A percentile compares a stretch with the other conserved stretches of the same genome.
phyloP scores from a whole-genome alignment of 1,284 basidiomycete species.

The Moniliella sp. region DNA sequence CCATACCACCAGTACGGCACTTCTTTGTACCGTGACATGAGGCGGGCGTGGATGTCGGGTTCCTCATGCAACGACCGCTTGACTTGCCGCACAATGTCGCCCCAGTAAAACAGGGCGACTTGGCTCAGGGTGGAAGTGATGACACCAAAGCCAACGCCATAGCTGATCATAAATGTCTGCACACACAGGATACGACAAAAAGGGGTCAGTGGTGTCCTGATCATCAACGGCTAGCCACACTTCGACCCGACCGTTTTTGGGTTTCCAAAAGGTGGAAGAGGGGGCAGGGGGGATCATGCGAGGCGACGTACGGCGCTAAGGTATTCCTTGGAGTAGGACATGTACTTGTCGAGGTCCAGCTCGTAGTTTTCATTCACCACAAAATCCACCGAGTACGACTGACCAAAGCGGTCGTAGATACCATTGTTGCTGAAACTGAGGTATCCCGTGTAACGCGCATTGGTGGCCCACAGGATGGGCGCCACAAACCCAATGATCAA shows the following conservation, averaged over 20 bases:
- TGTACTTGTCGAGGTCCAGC: constrained; percentile 12
- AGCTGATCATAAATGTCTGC: constrained; percentile 44
- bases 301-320: constrained; percentile 39
- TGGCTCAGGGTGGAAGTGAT: constrained; percentile 55
- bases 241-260: too few species aligned
- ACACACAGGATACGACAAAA: too few species aligned
- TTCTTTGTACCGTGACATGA: constrained; percentile 60
- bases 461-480: constrained; percentile 73
- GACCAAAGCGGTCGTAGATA: constrained; percentile 62
- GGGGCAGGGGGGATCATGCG: too few species aligned
- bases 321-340: constrained; percentile 19
- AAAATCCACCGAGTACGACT: constrained; percentile 48
- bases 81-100: constrained; percentile 11
- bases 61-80: constrained; percentile 40
- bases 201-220: too few species aligned
- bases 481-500: constrained; percentile 74
- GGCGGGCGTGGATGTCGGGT: constrained; percentile 58
- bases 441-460: constrained; percentile 39
- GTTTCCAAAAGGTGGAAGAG: too few species aligned
- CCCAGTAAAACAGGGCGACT: constrained; percentile 30
- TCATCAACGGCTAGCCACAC: too few species aligned
- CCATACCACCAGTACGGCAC: constrained; percentile 43
- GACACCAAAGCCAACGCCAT: constrained; percentile 22
- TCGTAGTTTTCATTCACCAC: constrained; percentile 7
- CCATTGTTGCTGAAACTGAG: constrained; percentile 41